phyloP scores from a whole-genome alignment of 2,329 filamentous ascomycete species.

The Apiospora rasikravindrae region DNA sequence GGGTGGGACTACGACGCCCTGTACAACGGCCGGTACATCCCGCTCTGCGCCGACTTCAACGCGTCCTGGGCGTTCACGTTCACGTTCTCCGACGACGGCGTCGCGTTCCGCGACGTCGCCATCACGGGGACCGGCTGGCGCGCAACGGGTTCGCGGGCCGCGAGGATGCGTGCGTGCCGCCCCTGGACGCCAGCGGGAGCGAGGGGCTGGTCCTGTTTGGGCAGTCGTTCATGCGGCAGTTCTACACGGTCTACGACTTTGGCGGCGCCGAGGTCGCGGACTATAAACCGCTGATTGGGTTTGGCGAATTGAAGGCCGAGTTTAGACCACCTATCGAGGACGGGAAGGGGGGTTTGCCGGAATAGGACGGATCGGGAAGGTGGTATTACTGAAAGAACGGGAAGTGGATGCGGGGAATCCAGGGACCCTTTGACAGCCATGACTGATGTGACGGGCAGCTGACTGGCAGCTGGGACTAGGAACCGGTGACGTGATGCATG shows the following conservation, averaged over 20 bases:
- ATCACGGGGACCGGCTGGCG: slow-evolving; percentile 40
- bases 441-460: not conserved
- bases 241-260: slow-evolving; percentile 43
- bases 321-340: slow-evolving; percentile 17
- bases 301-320: slow-evolving; percentile 27
- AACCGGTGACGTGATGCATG: not conserved
- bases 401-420: not conserved
- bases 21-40: slow-evolving; percentile 33
- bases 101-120: slow-evolving; percentile 29
- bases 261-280: slow-evolving; percentile 28
- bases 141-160: slow-evolving; percentile 40
- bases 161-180: slow-evolving; percentile 43
- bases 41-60: slow-evolving; percentile 44
- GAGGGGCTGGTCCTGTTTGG: slow-evolving; percentile 39
- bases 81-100: slow-evolving; percentile 29
- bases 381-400: not conserved
- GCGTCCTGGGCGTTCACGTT: slow-evolving; percentile 41
- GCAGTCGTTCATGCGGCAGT: slow-evolving; percentile 34
- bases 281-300: slow-evolving; percentile 25
- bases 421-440: not conserved
- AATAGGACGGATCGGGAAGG: not conserved
- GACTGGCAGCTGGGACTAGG: not conserved
- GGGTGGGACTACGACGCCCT: slow-evolving; percentile 43
- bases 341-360: not conserved
- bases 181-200: slow-evolving; percentile 35